Evolutionary conservation across 108 stramenopile species (phyloP), one percentile per base, ranked within the genome.

Genomic region (Cyclostephanos tholiformis): DNA sequence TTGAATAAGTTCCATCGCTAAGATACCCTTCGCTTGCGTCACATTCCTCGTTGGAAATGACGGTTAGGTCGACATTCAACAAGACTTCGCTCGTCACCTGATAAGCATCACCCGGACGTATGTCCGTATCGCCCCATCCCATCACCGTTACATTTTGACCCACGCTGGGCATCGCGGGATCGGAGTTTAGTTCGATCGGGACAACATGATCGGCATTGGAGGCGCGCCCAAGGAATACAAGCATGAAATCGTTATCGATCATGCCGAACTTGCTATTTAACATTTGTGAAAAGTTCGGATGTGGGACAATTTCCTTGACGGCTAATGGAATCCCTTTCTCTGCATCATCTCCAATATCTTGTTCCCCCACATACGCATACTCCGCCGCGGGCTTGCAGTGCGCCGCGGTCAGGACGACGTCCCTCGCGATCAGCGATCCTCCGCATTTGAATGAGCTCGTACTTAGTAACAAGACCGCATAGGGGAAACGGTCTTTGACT

Each of bases 71-170:
- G 9, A 63, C 68, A 41, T 57, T 30, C 41, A 46, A 64, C 20
- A 80, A 51, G 12, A 49, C 67, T 51, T 35, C 35, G 43, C 69
- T 69, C 26, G 49, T 20, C 26, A 36, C 51, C 63, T 27, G 11
- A 1, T 26, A 25, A 26, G 2, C 10, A 0, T 16, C 12, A 46
- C 16, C 44, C 13, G 23, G 23, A 32, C 39, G 59, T 10, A 52
- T 29, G 36, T 56, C 56, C 5, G 62, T 76, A 57, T 60, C 64
- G 27, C 87, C 89, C 67, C 86, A 79, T 32, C 90, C 90, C 65
- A 86, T 71, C 0, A 82, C 77, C 0, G 85, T 86, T 9, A 91
- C 72, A 5, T 46, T 49, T 12, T 57, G 30, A 6, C 77, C 77
- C 22, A 61, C 67, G 2, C 35, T 22, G 17, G 86, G 86, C 36